Percentiles rank a stretch among this genome's conserved stretches.
These are phyloP conservation scores for Acanthamoeba culbertsoni DNA, from an alignment of 208 protist species.

Conservation along the genomic window DNA sequence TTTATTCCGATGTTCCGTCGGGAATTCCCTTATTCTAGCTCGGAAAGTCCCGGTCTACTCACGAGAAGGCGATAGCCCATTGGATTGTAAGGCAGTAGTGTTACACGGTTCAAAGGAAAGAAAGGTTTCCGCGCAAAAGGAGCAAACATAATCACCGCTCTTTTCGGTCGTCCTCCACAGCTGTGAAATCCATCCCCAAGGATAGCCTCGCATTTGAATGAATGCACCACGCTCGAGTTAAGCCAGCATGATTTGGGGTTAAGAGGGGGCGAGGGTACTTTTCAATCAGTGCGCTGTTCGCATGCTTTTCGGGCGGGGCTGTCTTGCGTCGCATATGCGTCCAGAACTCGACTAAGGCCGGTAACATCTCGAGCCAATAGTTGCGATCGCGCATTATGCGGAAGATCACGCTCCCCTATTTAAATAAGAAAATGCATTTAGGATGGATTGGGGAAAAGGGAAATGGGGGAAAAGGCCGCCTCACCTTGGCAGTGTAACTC, in stretches of 20 bases:
- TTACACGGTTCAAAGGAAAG: no score
- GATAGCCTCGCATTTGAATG: no score
- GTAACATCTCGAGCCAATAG: constrained; percentile 15
- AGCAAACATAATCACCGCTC: not conserved
- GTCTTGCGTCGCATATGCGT: not conserved
- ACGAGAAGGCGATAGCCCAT: not conserved
- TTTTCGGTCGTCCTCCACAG: not conserved
- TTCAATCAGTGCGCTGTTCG: not conserved
- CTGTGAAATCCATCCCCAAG: not conserved
- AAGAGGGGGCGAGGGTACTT: not conserved
- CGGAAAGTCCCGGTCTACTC: not conserved
- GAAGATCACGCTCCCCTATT: constrained; percentile 16
- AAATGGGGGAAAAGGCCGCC: no score
- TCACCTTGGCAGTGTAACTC: constrained; percentile 21
- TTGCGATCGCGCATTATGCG: not conserved
- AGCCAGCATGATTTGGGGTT: not conserved
- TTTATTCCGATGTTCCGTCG: not conserved
- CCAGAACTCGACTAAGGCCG: constrained; percentile 18
- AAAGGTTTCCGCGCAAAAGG: no score
- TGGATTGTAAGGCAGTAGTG: no score
- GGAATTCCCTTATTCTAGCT: not conserved
- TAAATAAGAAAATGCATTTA: no score
- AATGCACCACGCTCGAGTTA: no score
- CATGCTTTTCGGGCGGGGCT: not conserved
- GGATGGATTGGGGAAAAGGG: no score